These are phyloP conservation scores for Arabis alpina DNA, from an alignment of 345 rosid species.

Conservation along the genomic window DNA sequence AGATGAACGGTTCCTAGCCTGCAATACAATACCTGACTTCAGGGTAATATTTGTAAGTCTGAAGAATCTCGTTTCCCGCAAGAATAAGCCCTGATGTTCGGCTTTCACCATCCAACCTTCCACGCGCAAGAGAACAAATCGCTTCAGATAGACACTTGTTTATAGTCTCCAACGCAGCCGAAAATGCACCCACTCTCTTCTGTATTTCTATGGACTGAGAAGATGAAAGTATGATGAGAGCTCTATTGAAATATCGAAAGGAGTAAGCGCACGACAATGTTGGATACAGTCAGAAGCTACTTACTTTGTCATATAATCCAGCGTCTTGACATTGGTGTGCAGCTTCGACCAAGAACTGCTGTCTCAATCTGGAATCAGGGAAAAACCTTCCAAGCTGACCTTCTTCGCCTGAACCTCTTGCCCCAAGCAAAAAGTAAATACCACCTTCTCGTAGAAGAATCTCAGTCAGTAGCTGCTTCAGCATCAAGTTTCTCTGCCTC, in stretches of 20 bases:
- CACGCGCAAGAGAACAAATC: conserved; percentile 80
- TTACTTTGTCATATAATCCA: conserved; percentile 91
- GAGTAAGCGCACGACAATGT: conserved; percentile 13
- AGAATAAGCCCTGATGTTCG: conserved; percentile 81
- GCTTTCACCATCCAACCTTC: conserved; percentile 94
- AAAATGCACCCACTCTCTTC: conserved; percentile 91
- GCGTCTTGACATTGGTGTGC: conserved; percentile 86
- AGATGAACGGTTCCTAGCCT: background rate
- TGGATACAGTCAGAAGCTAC: conserved; percentile 32
- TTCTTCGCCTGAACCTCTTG: conserved; percentile 90
- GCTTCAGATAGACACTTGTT: conserved; percentile 93
- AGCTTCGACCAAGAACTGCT: conserved; percentile 87
- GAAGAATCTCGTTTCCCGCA: conserved; percentile 86
- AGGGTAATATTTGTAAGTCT: conserved; percentile 80
- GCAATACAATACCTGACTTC: conserved; percentile 65
- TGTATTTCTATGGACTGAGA: conserved; percentile 85
- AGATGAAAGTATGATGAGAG: conserved; percentile 27
- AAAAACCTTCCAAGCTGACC: conserved; percentile 83
- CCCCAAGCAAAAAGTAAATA: conserved; percentile 75
- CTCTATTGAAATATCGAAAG: background rate
- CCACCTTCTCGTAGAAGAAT: conserved; percentile 89
- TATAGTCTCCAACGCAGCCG: conserved; percentile 86
- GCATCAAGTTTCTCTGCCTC: conserved; percentile 85
- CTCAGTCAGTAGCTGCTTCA: conserved; percentile 92
- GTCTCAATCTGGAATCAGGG: conserved; percentile 63